Base-by-base conservation (phyloP, 352 stramenopile species). In the Globisporangium emineosum region DNA sequence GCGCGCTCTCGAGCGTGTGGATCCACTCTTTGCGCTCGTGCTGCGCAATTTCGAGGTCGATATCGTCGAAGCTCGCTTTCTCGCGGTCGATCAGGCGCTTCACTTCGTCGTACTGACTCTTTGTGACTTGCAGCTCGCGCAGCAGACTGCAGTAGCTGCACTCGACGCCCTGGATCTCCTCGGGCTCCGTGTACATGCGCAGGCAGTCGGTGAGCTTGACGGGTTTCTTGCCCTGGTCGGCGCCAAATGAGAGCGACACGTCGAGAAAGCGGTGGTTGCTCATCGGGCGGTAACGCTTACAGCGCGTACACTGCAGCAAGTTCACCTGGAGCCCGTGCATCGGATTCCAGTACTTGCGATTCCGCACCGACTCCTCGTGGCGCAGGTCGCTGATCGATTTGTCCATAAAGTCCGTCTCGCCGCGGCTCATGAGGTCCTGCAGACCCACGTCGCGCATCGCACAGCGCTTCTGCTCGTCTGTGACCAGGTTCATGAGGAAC, bases 401-500 rank as follows among this genome's bases (percentile, higher is more conserved):
- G 17, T 62, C 50, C 33, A 67, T 50, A 19, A 70, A 66, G 35
- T 69, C 61, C 4, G 55, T 64, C 29, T 60, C 60, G n/a, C n/a
- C 45, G 37, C 56, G 52, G 23, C 61, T 56, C 15, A 73, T 66
- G 40, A 92, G 67, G 57, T 88, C 80, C 45, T 71, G 73, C 1
- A 91, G 69, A 5, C 81, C 83, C 21, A 74, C 67, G 37, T 91
- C 85, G 35, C 78, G 78, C 47, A 84, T 66, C 0, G 66, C 69
- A 32, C 72, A 87, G 47, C 67, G 60, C 50, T 76, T 75, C 60
- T 92, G 83, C 32, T 92, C 83, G 43, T 79, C 75, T 33, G 77
- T 75, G n/a, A 96, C 79, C 13, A 92, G 60, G 57, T 90, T 89
- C 66, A 96, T 83, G n/a, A 94, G 71, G 60, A 91, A 91, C 71